Evolutionary conservation across 306 rosid species (phyloP).

Genomic region (Lithocarpus polystachyus): DNA sequence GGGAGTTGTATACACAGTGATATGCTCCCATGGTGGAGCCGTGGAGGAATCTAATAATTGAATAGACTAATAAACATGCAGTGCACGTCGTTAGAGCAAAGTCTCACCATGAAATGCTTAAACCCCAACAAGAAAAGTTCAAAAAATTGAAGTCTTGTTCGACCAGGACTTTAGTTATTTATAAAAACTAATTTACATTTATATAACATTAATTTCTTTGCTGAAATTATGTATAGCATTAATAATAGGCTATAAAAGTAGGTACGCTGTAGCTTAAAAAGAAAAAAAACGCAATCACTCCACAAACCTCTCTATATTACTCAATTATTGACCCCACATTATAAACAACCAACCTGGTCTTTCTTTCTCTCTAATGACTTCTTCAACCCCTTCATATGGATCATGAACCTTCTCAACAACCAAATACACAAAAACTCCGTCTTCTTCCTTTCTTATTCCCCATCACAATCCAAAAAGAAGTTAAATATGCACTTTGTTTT

Average conservation of each 20-base stretch:
- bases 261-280: not conserved
- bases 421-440: slow-evolving; percentile 11
- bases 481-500: slow-evolving; percentile 38
- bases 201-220: too few relatives aligned
- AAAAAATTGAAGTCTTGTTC: too few relatives aligned
- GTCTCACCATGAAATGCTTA: too few relatives aligned
- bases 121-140: too few relatives aligned
- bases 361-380: not conserved
- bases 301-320: not conserved
- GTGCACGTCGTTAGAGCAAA: not conserved
- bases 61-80: not conserved
- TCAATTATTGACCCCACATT: not conserved
- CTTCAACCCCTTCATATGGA: slow-evolving; percentile 42
- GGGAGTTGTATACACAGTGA: too few relatives aligned
- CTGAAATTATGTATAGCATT: too few relatives aligned
- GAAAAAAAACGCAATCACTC: not conserved
- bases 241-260: not conserved
- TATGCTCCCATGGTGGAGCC: too few relatives aligned
- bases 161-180: too few relatives aligned
- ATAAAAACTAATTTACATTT: too few relatives aligned
- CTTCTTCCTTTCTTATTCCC: not conserved
- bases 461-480: slow-evolving; percentile 39
- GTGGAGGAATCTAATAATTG: too few relatives aligned
- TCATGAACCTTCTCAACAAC: slow-evolving; percentile 33
- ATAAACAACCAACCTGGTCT: too few relatives aligned